Percentiles rank a stretch among this genome's conserved stretches.
phyloP scores from a whole-genome alignment of 106 monocot genomes.

The Platanthera zijinensis region DNA sequence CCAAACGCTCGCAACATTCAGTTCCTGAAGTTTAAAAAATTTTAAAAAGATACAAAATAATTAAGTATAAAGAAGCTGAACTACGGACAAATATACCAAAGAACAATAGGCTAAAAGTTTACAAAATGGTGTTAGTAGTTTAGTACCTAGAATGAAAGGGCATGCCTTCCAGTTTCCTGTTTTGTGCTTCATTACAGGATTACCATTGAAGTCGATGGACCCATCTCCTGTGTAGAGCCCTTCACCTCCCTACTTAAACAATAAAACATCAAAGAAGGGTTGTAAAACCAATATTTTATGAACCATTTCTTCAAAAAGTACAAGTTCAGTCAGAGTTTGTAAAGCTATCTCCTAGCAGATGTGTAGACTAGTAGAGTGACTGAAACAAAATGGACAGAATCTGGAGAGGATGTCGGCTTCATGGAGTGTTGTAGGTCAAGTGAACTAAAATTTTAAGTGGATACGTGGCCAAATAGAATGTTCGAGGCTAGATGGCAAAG shows the following conservation, averaged over 20 bases:
- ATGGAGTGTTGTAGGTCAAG: too few species aligned
- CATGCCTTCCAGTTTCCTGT: slow-evolving; percentile 44
- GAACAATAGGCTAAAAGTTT: neutral
- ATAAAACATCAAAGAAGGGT: neutral
- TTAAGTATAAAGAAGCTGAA: neutral
- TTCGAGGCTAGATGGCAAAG: too few species aligned
- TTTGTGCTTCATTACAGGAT: slow-evolving; percentile 33
- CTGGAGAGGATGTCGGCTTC: too few species aligned
- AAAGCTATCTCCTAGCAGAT: too few species aligned
- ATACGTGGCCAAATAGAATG: too few species aligned
- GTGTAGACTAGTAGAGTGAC: too few species aligned
- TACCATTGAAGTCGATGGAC: slow-evolving; percentile 38
- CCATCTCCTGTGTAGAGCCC: slow-evolving; percentile 36
- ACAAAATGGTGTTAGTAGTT: slow-evolving; percentile 10
- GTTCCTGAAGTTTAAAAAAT: slow-evolving; percentile 31
- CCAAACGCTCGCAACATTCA: slow-evolving; percentile 85
- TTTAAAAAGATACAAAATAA: neutral
- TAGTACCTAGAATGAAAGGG: slow-evolving; percentile 44
- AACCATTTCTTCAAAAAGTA: neutral
- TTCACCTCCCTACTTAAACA: slow-evolving; percentile 16
- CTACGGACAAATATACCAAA: neutral
- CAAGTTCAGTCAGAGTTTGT: neutral
- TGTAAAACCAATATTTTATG: neutral
- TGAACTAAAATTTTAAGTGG: too few species aligned
- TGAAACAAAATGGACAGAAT: too few species aligned